These are phyloP conservation scores for Bolboschoenoplectus hybrid DNA, from an alignment of 202 grass and related monocot species.

Conservation along the genomic window DNA sequence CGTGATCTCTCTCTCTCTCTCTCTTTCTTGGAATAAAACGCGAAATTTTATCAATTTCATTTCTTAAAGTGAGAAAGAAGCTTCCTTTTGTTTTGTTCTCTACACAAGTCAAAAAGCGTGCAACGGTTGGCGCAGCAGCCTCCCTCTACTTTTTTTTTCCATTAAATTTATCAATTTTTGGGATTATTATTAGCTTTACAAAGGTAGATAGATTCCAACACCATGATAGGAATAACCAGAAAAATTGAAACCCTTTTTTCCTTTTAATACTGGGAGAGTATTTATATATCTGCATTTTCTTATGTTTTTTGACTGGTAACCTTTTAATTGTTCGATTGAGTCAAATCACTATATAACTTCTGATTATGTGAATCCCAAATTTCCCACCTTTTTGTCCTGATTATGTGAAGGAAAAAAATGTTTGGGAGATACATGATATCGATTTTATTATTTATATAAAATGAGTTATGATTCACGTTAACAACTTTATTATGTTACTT, in stretches of 20 bases:
- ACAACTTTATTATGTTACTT: too few relatives aligned
- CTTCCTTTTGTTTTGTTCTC: not conserved
- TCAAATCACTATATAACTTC: not conserved
- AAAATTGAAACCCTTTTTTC: constrained; percentile 5
- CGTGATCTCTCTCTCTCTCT: not conserved
- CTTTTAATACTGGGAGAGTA: not conserved
- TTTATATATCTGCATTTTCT: not conserved
- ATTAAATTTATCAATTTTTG: not conserved
- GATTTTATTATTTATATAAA: too few relatives aligned
- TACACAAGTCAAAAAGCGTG: constrained; percentile 10
- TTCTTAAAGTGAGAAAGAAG: not conserved
- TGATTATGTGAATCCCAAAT: not conserved
- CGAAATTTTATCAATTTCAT: not conserved
- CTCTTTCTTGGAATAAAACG: not conserved
- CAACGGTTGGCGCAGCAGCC: not conserved
- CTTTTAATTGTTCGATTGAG: constrained; percentile 3
- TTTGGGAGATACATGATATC: too few relatives aligned
- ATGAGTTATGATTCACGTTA: too few relatives aligned
- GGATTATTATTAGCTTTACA: not conserved
- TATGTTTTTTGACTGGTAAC: constrained; percentile 8
- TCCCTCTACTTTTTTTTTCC: not conserved
- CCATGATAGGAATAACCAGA: not conserved
- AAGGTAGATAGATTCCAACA: constrained; percentile 25
- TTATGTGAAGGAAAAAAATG: too few relatives aligned
- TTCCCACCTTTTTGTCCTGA: too few relatives aligned